Base-by-base conservation (phyloP, 306 rosid species). In the Lathyrus oleraceus region DNA sequence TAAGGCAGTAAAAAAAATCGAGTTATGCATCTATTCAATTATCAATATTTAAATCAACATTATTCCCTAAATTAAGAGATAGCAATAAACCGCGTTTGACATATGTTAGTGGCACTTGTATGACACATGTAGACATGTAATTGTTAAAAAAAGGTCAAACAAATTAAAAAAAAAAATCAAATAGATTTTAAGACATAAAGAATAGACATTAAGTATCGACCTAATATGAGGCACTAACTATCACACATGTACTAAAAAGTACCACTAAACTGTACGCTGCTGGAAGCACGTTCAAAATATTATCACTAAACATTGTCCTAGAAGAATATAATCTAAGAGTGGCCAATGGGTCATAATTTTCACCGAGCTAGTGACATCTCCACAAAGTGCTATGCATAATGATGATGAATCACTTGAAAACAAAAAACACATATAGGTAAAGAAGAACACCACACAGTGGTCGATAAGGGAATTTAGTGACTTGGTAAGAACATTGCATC, bases 291-390 rank as follows among this genome's bases (percentile, higher is more conserved):
- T 23, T 48, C 25, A 16, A 42, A 47, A 15, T 14, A 35, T 20
- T 15, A 57, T 58, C 40, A 44, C 64, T 17, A 38, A 38, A 20
- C 40, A 61, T 5, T 6, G 42, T 28, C 27, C 11, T 25, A 35
- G 10, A 35, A 35, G 39, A 69, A 40, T 43, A 44, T 44, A 44
- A 44, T 68, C 12, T 17, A 62, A 47, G 77, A 56, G 68, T 77
- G 62, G 74, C 47, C 43, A 27, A 32, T 17, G 72, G 49, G 14
- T 19, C 61, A 63, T 44, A 52, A 20, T 61, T 48, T 52, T 76
- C 36, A 48, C 67, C 39, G 27, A 65, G 47, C 65, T 45, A n/a
- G n/a, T n/a, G n/a, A n/a, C n/a, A n/a, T 72, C 16, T 14, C 38
- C 61, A 35, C 39, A 35, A 35, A 35, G 39, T 35, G 39, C 63